Percentiles rank a stretch among this genome's conserved stretches.
Conservation (phyloP, 1,284 basidiomycete genomes). For the Puccinia horiana region DNA sequence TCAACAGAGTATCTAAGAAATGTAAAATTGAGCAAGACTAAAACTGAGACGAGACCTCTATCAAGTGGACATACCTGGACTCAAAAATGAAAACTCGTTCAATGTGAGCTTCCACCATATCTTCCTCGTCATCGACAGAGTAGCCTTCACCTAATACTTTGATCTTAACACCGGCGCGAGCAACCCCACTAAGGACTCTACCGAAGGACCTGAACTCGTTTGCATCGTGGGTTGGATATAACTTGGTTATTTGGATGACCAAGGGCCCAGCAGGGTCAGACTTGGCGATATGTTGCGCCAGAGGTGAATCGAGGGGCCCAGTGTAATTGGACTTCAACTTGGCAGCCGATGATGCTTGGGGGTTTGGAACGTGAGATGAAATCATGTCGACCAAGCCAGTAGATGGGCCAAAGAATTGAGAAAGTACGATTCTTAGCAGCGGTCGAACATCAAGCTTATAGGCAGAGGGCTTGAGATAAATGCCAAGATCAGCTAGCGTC, state of each 20-base stretch:
- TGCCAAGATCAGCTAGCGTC: constrained; percentile 78
- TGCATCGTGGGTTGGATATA: constrained; percentile 93
- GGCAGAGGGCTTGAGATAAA: constrained; percentile 85
- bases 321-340: constrained; percentile 85
- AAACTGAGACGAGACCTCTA: constrained; percentile 1
- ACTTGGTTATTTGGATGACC: constrained; percentile 87
- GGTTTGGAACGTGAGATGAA: constrained; percentile 82
- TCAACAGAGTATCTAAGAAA: constrained; percentile 78
- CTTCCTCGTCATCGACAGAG: constrained; percentile 96
- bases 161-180: constrained; percentile 76
- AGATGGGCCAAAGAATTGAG: constrained; percentile 87
- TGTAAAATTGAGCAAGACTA: neutral
- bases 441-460: constrained; percentile 98
- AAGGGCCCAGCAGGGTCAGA: constrained; percentile 83
- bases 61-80: constrained; percentile 67
- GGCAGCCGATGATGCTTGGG: constrained; percentile 68
- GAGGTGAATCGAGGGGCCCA: constrained; percentile 76
- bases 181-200: constrained; percentile 86
- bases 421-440: constrained; percentile 84
- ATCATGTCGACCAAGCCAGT: constrained; percentile 90
- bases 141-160: constrained; percentile 98
- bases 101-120: constrained; percentile 84
- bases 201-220: constrained; percentile 94
- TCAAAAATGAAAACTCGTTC: constrained; percentile 88
- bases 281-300: constrained; percentile 75